Base-by-base conservation (phyloP, 164 flowering plant genomes). In the Buxus sempervirens region DNA sequence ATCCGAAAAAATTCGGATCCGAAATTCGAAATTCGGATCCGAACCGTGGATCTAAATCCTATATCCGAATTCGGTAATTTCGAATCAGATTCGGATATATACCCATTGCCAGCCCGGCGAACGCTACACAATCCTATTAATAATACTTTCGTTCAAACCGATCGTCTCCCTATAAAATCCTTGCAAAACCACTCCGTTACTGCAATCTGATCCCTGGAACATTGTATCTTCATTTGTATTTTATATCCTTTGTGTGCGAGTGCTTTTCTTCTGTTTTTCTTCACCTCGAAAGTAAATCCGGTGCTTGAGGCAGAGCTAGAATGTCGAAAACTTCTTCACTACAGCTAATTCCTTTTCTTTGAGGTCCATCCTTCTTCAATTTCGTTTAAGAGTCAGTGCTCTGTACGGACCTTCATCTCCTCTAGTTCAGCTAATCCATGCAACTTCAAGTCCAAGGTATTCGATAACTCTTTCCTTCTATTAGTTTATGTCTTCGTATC, bases 391-490 rank as follows among this genome's bases (percentile, higher is more conserved):
- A 24, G 82, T 70, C 1, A 36, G 66, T 58, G 97, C 96, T 1
- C 79, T 93, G 19, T 93, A 91, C 67, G 89, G 86, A 5, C 78
- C 97, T 0, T 89, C 98, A 5, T 87, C 98, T 12, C 97, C 97
- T 6, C 97, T 90, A 20, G 55, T 90, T 74, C 97, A 89, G 77
- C 83, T 93, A 21, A 73, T 65, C 90, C 96, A 10, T 78, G 87
- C 70, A 93, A 93, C 76, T 93, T 93, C 86, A 91, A 93, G 79
- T 84, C 94, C 74, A 93, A 93, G 97, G 98, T 86, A 73, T 20
- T 24, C 28, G n/a, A 57, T 64, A 58, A 22, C 2, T 22, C 5
- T 67, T 4, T 48, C n/a, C 38, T 51, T 26, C 27, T 32, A 5
- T 19, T 54, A 49, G 16, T 67, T 23, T 32, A 32, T 27, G 22